Base-by-base conservation (phyloP, 345 rosid species). In the Euphorbia pulcherrima region DNA sequence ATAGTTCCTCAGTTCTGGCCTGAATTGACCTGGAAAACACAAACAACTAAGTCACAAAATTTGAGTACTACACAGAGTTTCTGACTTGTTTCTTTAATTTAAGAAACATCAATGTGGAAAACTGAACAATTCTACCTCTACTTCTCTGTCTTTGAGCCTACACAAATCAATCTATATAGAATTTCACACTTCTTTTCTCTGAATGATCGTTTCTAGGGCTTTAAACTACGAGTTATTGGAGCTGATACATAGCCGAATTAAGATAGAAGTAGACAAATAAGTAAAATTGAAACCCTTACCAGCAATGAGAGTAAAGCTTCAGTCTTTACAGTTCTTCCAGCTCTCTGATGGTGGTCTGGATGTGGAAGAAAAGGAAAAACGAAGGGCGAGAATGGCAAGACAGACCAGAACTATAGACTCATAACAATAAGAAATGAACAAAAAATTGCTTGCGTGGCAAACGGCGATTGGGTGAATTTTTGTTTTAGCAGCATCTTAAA, bases 201-300 rank as follows among this genome's bases (percentile, higher is more conserved):
- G 14, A 21, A 1, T 23, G 33, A 62, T 23, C 63, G 20, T 62
- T 23, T 63, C 50, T 63, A 46, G 40, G 67, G 55, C 16, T 63
- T 63, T 18, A 47, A 17, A 46, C 14, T 26, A 9, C 46, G 10
- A 63, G 50, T 63, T 44, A 63, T 3, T 17, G 8, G 54, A 26
- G 30, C 20, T 17, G 47, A 46, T 27, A 17, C 67, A 27, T 7
- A 2, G 5, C 18, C 8, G 27, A 62, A 26, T 63, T 18, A 46
- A 28, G 37, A 24, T 46, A 41, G 13, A 44, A 62, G 53, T 21
- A 68, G 18, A 24, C 5, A 46, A 18, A 60, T 27, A 59, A 30
- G 33, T 68, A 47, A 48, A 47, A 33, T 30, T 20, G 37, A 33
- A 47, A 16, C 64, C 33, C 59, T 30, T 47, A 69, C 65, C 72